Conservation (phyloP, 305 asterid species). For the Petunia hybrid region DNA sequence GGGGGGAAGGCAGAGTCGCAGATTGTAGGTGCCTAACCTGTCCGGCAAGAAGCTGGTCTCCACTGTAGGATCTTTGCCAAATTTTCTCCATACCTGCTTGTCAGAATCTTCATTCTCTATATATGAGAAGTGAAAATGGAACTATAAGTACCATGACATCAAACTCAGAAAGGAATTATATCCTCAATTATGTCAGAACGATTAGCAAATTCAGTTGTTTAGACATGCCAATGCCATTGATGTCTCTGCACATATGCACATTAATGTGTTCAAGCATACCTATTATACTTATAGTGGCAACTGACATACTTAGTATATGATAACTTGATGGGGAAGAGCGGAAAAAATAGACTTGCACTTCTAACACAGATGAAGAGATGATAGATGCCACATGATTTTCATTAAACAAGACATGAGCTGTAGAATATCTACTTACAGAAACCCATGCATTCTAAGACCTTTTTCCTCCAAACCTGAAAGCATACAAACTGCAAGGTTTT, state of each 20-base stretch:
- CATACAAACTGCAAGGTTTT: background rate
- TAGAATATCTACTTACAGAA: slow-evolving; percentile 6
- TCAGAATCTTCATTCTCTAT: slow-evolving; percentile 61
- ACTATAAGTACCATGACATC: slow-evolving; percentile 22
- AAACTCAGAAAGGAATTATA: slow-evolving; percentile 18
- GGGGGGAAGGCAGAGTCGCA: background rate
- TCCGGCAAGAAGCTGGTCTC: slow-evolving; percentile 98
- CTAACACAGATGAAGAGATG: background rate
- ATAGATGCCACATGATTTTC: background rate
- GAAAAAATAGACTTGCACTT: background rate
- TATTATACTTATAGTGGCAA: background rate
- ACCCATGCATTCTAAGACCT: background rate
- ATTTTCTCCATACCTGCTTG: slow-evolving; percentile 49
- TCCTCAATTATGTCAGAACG: background rate
- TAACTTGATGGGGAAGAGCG: background rate
- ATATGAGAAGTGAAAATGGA: slow-evolving; percentile 23
- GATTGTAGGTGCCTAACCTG: slow-evolving; percentile 62
- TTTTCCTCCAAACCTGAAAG: background rate
- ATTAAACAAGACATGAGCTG: background rate
- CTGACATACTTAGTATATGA: background rate
- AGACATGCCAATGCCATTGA: background rate
- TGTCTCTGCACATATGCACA: background rate
- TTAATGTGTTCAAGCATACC: background rate
- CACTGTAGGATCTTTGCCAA: slow-evolving; percentile 95
- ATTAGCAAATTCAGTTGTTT: background rate